Evolutionary conservation across 2,329 filamentous ascomycete species (phyloP), one percentile per base, ranked within the genome.

Genomic region (Diaporthe citrichinensis): DNA sequence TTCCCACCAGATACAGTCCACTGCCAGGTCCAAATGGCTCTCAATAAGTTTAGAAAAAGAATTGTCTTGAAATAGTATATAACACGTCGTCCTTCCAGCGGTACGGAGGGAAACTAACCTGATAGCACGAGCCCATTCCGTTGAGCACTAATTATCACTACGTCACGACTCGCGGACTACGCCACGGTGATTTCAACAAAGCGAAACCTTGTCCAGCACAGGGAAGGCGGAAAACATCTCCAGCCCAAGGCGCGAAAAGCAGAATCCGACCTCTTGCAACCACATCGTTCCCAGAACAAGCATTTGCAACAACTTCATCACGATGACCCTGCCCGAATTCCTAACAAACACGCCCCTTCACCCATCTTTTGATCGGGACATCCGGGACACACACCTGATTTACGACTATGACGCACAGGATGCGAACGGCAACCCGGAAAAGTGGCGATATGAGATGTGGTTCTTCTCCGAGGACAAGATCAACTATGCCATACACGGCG

Each of bases 401-500:
- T 91, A 92, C 80, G 89, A 91, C 77, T 91, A 91, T 77, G 84
- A 87, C 55, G 88, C 87, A 0, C 81, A 87, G 71, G 86, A 88
- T 73, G 77, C 77, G 2, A 74, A 86, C 1, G 88, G 89, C 14
- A 87, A 87, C 7, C 86, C 88, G 0, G 88, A 90, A 71, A 91
- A 90, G 80, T 92, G 90, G 90, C 86, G 88, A 2, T 92, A 92
- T 78, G 90, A 92, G 76, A 87, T 92, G 79, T 91, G 90, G 90
- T 91, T 91, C 81, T 89, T 88, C 78, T 89, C 86, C n/a, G 82
- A 86, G 25, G 82, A 86, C 72, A 86, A 89, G 6, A 86, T 90
- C 65, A 87, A 91, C 75, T 92, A 92, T 78, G 86, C 87, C 34
- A 92, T 92, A 73, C 89, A 91, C 77, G 89, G 90, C 5, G 90